phyloP scores from a whole-genome alignment of 306 rosid genomes.

The Cicer cuneatum region DNA sequence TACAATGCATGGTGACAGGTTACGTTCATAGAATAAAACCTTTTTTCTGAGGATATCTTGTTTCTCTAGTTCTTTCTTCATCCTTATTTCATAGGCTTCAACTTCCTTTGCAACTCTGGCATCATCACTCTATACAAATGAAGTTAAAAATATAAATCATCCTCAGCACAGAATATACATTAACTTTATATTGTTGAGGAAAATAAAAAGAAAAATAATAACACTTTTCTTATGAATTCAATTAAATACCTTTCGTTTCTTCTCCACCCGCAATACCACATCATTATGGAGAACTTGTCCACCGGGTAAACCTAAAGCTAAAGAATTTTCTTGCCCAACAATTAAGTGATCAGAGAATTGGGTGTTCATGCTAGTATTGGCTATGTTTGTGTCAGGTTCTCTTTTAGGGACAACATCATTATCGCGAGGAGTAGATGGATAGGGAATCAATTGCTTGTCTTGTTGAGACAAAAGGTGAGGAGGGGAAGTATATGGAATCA shows the following conservation, averaged over 20 bases:
- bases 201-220: conserved; percentile 41
- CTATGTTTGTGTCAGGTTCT: conserved; percentile 61
- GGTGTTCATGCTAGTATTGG: conserved; percentile 55
- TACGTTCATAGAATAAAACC: conserved; percentile 55
- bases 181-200: conserved; percentile 2
- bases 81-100: conserved; percentile 83
- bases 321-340: conserved; percentile 65
- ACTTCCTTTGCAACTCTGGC: conserved; percentile 71
- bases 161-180: conserved; percentile 27
- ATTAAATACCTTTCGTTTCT: conserved; percentile 77
- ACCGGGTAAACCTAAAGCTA: conserved; percentile 54
- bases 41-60: conserved; percentile 89
- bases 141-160: conserved; percentile 35
- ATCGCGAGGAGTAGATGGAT: conserved; percentile 65
- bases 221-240: conserved; percentile 13
- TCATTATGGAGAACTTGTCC: conserved; percentile 63
- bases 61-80: conserved; percentile 91
- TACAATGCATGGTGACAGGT: conserved; percentile 1
- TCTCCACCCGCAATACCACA: conserved; percentile 63
- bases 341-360: conserved; percentile 64
- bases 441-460: conserved; percentile 66
- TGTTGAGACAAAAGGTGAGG: conserved; percentile 58
- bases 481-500: conserved; percentile 63
- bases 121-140: conserved; percentile 72
- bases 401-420: conserved; percentile 54